phyloP scores from a whole-genome alignment of 202 grass and related monocot species.

The Setaria viridis region DNA sequence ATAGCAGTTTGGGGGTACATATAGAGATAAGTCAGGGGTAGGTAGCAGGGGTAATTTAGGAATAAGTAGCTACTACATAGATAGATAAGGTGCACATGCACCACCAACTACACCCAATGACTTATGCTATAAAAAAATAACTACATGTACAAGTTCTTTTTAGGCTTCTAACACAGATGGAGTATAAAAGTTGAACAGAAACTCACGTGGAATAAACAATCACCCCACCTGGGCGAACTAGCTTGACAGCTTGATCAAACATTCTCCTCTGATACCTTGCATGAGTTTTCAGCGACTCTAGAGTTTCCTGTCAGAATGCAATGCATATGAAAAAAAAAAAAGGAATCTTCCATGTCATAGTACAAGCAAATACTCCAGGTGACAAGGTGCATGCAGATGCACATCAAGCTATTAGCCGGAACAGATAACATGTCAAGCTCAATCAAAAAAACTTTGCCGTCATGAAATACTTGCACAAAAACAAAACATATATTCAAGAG shows the following conservation, averaged over 20 bases:
- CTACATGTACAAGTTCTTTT: not conserved
- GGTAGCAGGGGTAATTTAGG: too few species aligned
- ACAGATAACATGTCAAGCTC: not conserved
- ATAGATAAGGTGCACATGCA: too few species aligned
- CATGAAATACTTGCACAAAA: not conserved
- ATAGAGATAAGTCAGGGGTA: too few species aligned
- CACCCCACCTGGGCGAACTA: constrained; percentile 85
- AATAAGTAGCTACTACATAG: too few species aligned
- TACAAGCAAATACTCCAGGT: constrained; percentile 10
- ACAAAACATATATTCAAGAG: not conserved
- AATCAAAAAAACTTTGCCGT: not conserved
- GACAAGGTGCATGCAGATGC: not conserved
- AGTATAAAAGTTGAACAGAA: constrained; percentile 40
- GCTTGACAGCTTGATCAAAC: constrained; percentile 93
- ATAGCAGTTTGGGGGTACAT: too few species aligned
- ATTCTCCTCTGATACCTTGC: constrained; percentile 83
- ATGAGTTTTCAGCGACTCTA: constrained; percentile 84
- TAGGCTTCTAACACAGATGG: constrained; percentile 4
- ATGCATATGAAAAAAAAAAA: constrained; percentile 35
- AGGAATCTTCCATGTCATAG: not conserved
- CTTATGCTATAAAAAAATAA: not conserved
- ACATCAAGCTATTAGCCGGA: constrained; percentile 9
- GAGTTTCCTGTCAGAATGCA: constrained; percentile 68
- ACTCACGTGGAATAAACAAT: constrained; percentile 98
- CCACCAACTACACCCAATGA: too few species aligned